Percentiles rank a stretch among this genome's conserved stretches.
These are phyloP conservation scores for Hypoxylon sp. DNA, from an alignment of 2,329 filamentous ascomycete genomes.

Conservation along the genomic window DNA sequence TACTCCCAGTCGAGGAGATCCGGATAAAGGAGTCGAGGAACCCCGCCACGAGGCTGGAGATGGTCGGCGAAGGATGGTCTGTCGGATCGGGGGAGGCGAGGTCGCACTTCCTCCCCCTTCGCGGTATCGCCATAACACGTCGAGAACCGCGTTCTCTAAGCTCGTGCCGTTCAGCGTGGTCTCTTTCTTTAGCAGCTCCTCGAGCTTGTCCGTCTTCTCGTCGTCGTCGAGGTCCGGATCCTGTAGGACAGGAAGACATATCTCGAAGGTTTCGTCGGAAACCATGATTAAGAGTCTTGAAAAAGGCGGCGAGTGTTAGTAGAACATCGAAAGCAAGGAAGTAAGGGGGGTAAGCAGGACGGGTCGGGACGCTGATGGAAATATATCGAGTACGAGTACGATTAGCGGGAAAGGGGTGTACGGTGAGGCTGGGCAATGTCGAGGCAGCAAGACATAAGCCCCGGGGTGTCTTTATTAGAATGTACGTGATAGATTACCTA, in stretches of 20 bases:
- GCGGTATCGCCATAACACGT: slow-evolving; percentile 88
- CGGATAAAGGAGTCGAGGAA: slow-evolving; percentile 81
- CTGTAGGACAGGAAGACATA: slow-evolving; percentile 89
- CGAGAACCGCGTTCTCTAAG: slow-evolving; percentile 90
- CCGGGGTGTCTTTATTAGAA: slow-evolving; percentile 23
- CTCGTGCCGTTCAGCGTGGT: slow-evolving; percentile 79
- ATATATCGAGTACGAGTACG: slow-evolving; percentile 32
- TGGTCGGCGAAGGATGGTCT: slow-evolving; percentile 88
- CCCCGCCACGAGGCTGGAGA: slow-evolving; percentile 95
- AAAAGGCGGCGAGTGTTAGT: slow-evolving; percentile 26
- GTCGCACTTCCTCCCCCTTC: slow-evolving; percentile 72
- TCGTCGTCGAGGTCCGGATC: slow-evolving; percentile 88
- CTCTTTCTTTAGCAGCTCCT: slow-evolving; percentile 84
- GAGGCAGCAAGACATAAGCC: slow-evolving; percentile 36
- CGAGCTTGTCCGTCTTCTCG: slow-evolving; percentile 92
- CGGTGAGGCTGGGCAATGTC: slow-evolving; percentile 31
- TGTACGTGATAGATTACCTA: slow-evolving; percentile 27
- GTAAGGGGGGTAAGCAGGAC: slow-evolving; percentile 26
- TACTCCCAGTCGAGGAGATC: slow-evolving; percentile 83
- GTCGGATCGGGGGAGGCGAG: slow-evolving; percentile 86
- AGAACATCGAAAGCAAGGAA: slow-evolving; percentile 18
- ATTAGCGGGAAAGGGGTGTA: slow-evolving; percentile 36
- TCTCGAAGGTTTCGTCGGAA: slow-evolving; percentile 90
- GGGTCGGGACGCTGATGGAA: slow-evolving; percentile 23
- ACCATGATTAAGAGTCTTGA: slow-evolving; percentile 73